Conservation (phyloP, 129 eudicot species). For the Flaveria trinervia region DNA sequence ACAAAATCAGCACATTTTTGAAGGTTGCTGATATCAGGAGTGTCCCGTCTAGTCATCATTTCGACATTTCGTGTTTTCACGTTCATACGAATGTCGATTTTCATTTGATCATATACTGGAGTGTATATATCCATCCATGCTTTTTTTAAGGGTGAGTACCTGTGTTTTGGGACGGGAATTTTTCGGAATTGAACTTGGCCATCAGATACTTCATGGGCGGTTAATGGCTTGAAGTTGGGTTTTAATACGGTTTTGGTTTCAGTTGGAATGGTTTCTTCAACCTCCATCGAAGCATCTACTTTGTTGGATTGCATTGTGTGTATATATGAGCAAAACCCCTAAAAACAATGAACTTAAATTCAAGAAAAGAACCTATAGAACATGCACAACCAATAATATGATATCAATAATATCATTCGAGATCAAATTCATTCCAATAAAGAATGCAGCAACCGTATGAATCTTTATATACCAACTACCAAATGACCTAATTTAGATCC, state of each 20-base stretch:
- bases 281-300: constrained; percentile 50
- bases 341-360: constrained; percentile 5
- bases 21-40: constrained; percentile 75
- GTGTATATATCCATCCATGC: constrained; percentile 80
- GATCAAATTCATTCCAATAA: not conserved
- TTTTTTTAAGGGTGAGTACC: constrained; percentile 67
- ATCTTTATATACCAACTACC: not conserved
- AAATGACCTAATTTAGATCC: not conserved
- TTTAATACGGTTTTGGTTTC: constrained; percentile 37
- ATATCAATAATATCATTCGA: no score
- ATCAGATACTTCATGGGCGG: constrained; percentile 55
- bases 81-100: constrained; percentile 75
- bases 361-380: not conserved
- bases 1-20: constrained; percentile 82
- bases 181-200: constrained; percentile 73
- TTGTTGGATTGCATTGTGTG: constrained; percentile 38
- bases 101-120: constrained; percentile 69
- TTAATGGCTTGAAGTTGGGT: constrained; percentile 51
- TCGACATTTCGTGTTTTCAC: constrained; percentile 67
- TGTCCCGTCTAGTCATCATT: constrained; percentile 63
- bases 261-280: constrained; percentile 30
- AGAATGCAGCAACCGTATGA: not conserved
- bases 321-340: not conserved
- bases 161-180: constrained; percentile 62
- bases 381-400: not conserved